phyloP scores from a whole-genome alignment of 2,329 filamentous ascomycete species.

The Cladophialophora exuberans region DNA sequence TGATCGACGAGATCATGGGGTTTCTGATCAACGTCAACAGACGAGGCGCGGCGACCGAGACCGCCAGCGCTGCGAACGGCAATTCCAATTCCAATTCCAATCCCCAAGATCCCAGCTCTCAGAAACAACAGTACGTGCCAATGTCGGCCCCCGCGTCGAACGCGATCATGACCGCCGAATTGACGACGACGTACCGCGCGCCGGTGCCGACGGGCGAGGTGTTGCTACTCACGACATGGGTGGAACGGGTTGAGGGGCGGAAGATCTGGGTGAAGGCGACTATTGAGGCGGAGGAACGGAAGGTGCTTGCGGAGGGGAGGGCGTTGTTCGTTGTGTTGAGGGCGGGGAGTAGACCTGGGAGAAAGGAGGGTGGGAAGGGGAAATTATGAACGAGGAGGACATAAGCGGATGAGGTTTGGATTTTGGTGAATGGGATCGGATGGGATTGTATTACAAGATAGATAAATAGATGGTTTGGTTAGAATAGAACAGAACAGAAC shows the following conservation, averaged over 20 bases:
- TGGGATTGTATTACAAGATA: too few species aligned
- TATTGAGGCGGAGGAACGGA: background rate
- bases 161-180: slow-evolving; percentile 4
- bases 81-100: too few species aligned
- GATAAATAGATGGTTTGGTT: too few species aligned
- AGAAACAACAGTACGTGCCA: background rate
- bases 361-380: background rate
- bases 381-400: too few species aligned
- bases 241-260: slow-evolving; percentile 4
- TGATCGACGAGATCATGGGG: slow-evolving; percentile 11
- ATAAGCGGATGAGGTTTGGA: too few species aligned
- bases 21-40: slow-evolving; percentile 8
- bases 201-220: slow-evolving; percentile 8
- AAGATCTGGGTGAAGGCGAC: slow-evolving; percentile 5
- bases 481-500: too few species aligned
- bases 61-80: background rate
- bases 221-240: slow-evolving; percentile 6
- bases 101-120: too few species aligned
- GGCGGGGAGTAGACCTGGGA: background rate
- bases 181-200: slow-evolving; percentile 3
- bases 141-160: background rate
- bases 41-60: background rate
- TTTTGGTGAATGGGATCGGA: too few species aligned
- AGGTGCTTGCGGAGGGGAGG: background rate
- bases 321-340: background rate